These are phyloP conservation scores for Luzula sylvatica DNA, from an alignment of 176 grass and related monocot genomes.

Conservation along the genomic window DNA sequence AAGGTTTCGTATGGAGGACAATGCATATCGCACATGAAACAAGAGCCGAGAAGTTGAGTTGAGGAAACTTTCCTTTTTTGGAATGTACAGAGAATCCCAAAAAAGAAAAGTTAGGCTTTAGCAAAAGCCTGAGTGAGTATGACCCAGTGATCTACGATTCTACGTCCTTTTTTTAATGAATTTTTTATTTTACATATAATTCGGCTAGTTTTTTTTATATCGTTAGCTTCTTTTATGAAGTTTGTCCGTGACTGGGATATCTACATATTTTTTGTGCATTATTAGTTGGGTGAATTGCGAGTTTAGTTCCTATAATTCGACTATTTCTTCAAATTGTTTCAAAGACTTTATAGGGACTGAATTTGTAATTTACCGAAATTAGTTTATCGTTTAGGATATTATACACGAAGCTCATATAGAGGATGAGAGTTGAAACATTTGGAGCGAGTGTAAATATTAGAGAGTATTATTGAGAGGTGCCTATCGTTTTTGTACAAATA, in stretches of 20 bases:
- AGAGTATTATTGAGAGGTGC: no score
- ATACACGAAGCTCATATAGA: not conserved
- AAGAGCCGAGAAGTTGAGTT: conserved; percentile 52
- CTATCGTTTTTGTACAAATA: no score
- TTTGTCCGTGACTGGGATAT: conserved; percentile 18
- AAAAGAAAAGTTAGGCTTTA: conserved; percentile 17
- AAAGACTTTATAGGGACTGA: conserved; percentile 9
- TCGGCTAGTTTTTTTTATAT: not conserved
- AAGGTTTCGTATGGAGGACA: conserved; percentile 41
- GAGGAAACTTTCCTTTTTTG: not conserved
- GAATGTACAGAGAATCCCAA: conserved; percentile 20
- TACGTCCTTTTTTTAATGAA: not conserved
- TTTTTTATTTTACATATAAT: conserved; percentile 18
- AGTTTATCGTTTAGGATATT: not conserved
- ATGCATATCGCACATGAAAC: conserved; percentile 38
- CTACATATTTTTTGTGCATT: conserved; percentile 19
- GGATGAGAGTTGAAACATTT: no score
- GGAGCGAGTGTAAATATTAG: no score
- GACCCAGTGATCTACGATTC: conserved; percentile 5
- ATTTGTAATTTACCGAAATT: conserved; percentile 18
- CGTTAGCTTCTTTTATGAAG: conserved; percentile 15
- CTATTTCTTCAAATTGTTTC: not conserved
- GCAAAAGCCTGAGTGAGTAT: no score
- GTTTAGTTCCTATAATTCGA: conserved; percentile 16
- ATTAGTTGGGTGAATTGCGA: conserved; percentile 17